These are phyloP conservation scores for Pythium scleroteichum DNA, from an alignment of 352 stramenopile genomes.

Conservation along the genomic window DNA sequence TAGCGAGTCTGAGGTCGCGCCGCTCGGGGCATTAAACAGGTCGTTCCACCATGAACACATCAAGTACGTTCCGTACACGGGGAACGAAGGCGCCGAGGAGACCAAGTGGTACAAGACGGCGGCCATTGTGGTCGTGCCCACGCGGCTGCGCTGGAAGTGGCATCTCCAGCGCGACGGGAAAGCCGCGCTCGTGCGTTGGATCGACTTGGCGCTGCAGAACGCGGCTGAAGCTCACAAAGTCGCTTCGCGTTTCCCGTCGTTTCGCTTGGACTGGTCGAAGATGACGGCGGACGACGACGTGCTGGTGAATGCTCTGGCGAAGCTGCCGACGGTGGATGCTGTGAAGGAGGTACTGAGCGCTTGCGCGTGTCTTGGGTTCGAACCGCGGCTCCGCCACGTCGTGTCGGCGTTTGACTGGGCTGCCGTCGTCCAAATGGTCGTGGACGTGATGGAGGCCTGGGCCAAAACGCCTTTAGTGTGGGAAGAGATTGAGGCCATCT, in stretches of 20 bases:
- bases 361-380: constrained; percentile 1
- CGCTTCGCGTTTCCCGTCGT: not conserved
- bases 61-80: constrained; percentile 3
- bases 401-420: not conserved
- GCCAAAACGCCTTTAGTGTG: not conserved
- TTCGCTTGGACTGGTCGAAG: not conserved
- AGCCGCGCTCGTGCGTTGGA: not conserved
- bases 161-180: not conserved
- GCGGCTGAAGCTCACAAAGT: not conserved
- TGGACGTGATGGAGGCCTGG: not conserved
- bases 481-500: too few relatives aligned
- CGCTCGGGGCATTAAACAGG: not conserved
- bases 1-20: too few relatives aligned
- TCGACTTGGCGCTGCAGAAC: not conserved
- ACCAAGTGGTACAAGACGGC: constrained; percentile 20
- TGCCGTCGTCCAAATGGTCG: not conserved
- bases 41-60: not conserved
- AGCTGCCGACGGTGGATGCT: not conserved
- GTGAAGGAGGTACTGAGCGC: not conserved
- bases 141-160: not conserved
- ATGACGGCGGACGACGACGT: not conserved
- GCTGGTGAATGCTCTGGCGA: not conserved
- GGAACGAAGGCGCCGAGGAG: constrained; percentile 12
- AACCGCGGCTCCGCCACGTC: constrained; percentile 1
- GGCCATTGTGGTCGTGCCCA: constrained; percentile 16